Evolutionary conservation across 805 yeast species (phyloP).

Genomic region (Kockiozyma suomiensis): DNA sequence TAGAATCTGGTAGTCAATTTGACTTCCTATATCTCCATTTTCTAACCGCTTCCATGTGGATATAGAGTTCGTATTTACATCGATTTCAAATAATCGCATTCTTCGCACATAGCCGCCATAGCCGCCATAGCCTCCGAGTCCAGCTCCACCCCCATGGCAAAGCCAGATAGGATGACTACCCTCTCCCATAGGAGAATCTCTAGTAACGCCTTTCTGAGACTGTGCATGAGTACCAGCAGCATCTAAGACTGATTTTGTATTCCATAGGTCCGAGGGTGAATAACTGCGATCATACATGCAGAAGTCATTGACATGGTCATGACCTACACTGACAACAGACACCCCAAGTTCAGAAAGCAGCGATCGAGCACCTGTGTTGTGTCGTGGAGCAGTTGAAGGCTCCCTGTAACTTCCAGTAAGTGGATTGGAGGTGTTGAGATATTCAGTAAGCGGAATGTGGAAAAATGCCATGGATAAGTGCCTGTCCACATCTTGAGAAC

Average conservation of each 20-base stretch:
- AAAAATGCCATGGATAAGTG: constrained; percentile 84
- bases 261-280: constrained; percentile 37
- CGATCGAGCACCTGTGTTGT: constrained; percentile 67
- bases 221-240: background rate
- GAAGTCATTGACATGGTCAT: constrained; percentile 93
- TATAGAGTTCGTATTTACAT: constrained; percentile 52
- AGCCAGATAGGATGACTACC: constrained; percentile 61
- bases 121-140: constrained; percentile 97
- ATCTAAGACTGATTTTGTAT: background rate
- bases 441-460: constrained; percentile 94
- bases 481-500: constrained; percentile 3
- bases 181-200: background rate
- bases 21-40: constrained; percentile 48
- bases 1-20: constrained; percentile 55
- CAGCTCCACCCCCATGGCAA: constrained; percentile 92
- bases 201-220: background rate
- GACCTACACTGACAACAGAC: constrained; percentile 78
- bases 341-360: constrained; percentile 69
- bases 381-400: constrained; percentile 74
- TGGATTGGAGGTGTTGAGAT: constrained; percentile 49
- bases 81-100: constrained; percentile 69
- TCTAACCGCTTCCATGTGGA: constrained; percentile 75
- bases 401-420: constrained; percentile 70
- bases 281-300: constrained; percentile 61
- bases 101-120: constrained; percentile 86